These are phyloP conservation scores for Tetradesmus obliquus DNA, from an alignment of 139 green algal genomes.

Conservation along the genomic window DNA sequence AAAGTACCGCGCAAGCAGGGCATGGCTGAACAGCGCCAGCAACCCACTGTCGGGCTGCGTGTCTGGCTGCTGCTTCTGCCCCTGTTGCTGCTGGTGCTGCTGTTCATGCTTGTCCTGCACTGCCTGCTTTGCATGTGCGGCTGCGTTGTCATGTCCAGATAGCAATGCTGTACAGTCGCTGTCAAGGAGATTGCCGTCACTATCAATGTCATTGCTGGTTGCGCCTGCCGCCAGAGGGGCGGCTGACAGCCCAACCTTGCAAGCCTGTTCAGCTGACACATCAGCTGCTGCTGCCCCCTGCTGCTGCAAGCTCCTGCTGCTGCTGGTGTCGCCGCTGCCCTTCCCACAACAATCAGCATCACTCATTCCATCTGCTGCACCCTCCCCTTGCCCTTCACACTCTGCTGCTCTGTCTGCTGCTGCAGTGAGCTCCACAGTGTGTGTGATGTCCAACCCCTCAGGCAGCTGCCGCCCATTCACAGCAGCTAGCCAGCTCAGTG, in stretches of 20 bases:
- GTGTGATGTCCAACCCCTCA: neutral
- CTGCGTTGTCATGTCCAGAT: neutral
- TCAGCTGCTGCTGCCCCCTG: neutral
- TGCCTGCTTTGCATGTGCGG: neutral
- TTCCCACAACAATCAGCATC: neutral
- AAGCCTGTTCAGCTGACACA: neutral
- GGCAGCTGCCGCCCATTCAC: slow-evolving; percentile 27
- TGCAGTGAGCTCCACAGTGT: neutral
- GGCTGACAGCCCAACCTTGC: neutral
- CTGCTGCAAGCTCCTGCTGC: neutral
- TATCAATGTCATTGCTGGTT: neutral
- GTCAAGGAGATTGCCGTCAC: neutral
- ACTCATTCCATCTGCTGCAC: neutral
- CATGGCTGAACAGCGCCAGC: slow-evolving; percentile 5
- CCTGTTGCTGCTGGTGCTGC: slow-evolving; percentile 4
- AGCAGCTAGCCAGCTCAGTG: slow-evolving; percentile 3
- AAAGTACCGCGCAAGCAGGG: slow-evolving; percentile 16
- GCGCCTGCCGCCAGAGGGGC: neutral
- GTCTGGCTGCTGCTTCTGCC: too few relatives aligned
- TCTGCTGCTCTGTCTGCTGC: neutral
- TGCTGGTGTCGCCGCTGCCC: neutral
- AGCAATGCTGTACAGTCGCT: neutral
- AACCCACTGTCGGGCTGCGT: neutral
- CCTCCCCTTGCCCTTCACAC: neutral
- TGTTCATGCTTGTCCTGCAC: neutral